Conservation (phyloP, 345 rosid species). For the Erucastrum elatum region DNA sequence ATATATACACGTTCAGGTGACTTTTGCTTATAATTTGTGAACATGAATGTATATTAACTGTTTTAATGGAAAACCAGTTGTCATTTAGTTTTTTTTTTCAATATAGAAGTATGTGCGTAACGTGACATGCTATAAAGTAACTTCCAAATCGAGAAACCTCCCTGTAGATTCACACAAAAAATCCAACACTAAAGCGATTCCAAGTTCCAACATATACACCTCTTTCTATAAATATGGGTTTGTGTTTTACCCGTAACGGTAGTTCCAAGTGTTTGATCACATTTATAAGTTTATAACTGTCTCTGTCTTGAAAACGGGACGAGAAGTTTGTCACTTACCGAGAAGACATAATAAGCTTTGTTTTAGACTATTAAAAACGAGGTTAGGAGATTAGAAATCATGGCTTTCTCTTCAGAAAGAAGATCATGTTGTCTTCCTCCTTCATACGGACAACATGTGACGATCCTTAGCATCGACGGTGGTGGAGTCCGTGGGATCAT, state of each 20-base stretch:
- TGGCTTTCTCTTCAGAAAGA: background rate
- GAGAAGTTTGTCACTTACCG: background rate
- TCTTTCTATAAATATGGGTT: constrained; percentile 20
- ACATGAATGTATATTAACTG: background rate
- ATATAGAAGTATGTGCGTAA: constrained; percentile 9
- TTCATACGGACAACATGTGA: constrained; percentile 48
- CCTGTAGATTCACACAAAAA: background rate
- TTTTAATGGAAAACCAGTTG: background rate
- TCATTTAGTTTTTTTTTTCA: background rate
- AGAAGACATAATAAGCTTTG: constrained; percentile 3
- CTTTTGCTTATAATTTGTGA: constrained; percentile 24
- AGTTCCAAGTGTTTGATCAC: constrained; percentile 16
- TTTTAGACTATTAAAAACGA: background rate
- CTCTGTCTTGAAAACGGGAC: background rate
- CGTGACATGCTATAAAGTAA: constrained; percentile 26
- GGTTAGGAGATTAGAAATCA: background rate
- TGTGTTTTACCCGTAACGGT: constrained; percentile 16
- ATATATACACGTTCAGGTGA: constrained; percentile 20
- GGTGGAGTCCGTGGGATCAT: constrained; percentile 75
- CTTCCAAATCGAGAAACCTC: constrained; percentile 20
- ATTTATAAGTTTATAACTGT: constrained; percentile 33
- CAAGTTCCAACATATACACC: constrained; percentile 3
- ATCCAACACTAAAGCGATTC: constrained; percentile 6
- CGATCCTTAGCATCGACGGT: constrained; percentile 72
- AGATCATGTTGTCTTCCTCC: constrained; percentile 42